Percentiles rank a stretch among this genome's conserved stretches.
Evolutionary conservation across 306 rosid species (phyloP).

Genomic region (Pterocarpus santalinus): DNA sequence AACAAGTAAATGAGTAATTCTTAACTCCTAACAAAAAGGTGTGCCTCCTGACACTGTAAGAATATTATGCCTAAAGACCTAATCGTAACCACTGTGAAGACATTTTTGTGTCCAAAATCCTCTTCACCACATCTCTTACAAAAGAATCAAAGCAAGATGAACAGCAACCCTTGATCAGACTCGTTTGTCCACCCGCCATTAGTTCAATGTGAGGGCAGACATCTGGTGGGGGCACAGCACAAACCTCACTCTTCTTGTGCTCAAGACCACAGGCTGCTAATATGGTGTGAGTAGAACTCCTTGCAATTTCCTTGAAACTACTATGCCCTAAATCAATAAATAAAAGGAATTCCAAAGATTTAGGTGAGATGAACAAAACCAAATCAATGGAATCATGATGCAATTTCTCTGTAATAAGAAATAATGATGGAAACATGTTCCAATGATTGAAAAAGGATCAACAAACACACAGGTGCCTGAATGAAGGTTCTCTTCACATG

Average conservation of each 20-base stretch:
- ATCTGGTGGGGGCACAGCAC: slow-evolving; percentile 64
- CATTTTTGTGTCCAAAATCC: slow-evolving; percentile 62
- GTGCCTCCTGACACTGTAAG: slow-evolving; percentile 42
- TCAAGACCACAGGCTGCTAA: slow-evolving; percentile 84
- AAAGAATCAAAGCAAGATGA: slow-evolving; percentile 84
- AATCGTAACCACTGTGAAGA: slow-evolving; percentile 70
- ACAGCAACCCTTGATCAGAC: slow-evolving; percentile 79
- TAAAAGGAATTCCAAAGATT: background rate
- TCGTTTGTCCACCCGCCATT: slow-evolving; percentile 59
- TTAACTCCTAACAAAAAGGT: slow-evolving; percentile 56
- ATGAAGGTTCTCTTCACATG: slow-evolving; percentile 33
- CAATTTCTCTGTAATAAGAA: slow-evolving; percentile 30
- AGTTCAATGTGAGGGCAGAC: slow-evolving; percentile 78
- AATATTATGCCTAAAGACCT: slow-evolving; percentile 60
- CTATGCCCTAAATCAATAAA: slow-evolving; percentile 61
- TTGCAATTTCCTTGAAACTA: slow-evolving; percentile 62
- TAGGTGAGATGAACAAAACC: slow-evolving; percentile 19
- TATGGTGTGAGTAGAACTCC: slow-evolving; percentile 68
- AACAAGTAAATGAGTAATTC: slow-evolving; percentile 58
- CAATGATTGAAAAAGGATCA: slow-evolving; percentile 28
- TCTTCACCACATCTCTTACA: slow-evolving; percentile 74
- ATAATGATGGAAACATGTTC: slow-evolving; percentile 37
- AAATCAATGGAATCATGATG: slow-evolving; percentile 33
- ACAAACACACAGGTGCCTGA: slow-evolving; percentile 30
- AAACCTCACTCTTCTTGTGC: slow-evolving; percentile 65